phyloP scores from a whole-genome alignment of 257 asterid genomes.

The Petrea volubilis region DNA sequence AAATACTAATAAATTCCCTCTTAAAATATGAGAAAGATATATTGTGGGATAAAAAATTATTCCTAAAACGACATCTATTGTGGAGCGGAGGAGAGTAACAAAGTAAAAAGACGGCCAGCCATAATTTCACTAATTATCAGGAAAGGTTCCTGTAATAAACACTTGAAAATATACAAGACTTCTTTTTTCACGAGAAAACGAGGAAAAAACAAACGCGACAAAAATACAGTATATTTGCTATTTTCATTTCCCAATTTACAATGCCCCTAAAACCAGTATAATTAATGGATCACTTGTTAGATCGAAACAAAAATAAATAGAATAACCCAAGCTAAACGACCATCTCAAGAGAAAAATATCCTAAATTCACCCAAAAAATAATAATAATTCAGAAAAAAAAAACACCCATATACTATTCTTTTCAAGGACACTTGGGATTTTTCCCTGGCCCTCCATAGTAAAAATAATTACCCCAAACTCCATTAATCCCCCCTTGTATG shows the following conservation, averaged over 20 bases:
- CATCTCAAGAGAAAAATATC: slow-evolving; percentile 26
- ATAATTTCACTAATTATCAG: too few species aligned
- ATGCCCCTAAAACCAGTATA: slow-evolving; percentile 31
- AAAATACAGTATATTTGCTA: slow-evolving; percentile 49
- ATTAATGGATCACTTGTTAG: slow-evolving; percentile 41
- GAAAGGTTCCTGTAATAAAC: too few species aligned
- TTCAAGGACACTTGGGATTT: slow-evolving; percentile 49
- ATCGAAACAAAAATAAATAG: slow-evolving; percentile 40
- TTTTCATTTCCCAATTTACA: slow-evolving; percentile 55
- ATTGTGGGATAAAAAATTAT: too few species aligned
- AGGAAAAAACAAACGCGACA: not conserved
- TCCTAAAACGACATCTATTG: too few species aligned
- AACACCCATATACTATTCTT: not conserved
- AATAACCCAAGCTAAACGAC: slow-evolving; percentile 32
- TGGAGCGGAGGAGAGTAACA: too few species aligned
- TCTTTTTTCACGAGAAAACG: not conserved
- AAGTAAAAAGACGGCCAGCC: too few species aligned
- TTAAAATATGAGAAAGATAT: too few species aligned
- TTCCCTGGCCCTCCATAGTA: slow-evolving; percentile 68
- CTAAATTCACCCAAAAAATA: slow-evolving; percentile 22
- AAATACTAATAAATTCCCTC: too few species aligned
- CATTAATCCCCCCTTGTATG: slow-evolving; percentile 48
- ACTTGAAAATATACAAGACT: not conserved
- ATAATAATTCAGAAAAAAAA: not conserved
- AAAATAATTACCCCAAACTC: slow-evolving; percentile 57